Percentiles rank a stretch among this genome's conserved stretches.
Conservation (phyloP, 306 rosid species). For the Glycine soja region DNA sequence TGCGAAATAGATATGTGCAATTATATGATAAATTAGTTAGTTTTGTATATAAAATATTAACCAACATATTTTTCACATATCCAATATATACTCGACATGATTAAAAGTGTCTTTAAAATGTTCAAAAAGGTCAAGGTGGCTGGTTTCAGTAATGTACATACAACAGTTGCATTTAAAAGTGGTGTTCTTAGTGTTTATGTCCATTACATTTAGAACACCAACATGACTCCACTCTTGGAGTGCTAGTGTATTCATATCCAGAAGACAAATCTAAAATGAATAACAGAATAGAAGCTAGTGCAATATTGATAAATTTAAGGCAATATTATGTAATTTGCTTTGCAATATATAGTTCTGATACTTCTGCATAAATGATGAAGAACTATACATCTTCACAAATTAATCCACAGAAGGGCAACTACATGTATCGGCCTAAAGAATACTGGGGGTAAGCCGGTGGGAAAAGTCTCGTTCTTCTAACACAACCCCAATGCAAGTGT, state of each 20-base stretch:
- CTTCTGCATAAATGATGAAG: constrained; percentile 28
- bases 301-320: not conserved
- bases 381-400: constrained; percentile 14
- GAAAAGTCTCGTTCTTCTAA: constrained; percentile 20
- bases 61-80: not conserved
- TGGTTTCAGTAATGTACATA: not conserved
- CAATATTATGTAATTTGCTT: constrained; percentile 22
- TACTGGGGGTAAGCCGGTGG: not conserved
- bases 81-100: not conserved
- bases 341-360: constrained; percentile 4
- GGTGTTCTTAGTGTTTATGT: not conserved
- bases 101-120: constrained; percentile 18
- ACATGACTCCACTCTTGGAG: not conserved
- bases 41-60: not conserved
- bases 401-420: not conserved
- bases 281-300: not conserved
- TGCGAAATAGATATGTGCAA: not conserved
- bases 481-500: constrained; percentile 14
- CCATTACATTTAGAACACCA: constrained; percentile 21
- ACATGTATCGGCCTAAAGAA: constrained; percentile 30
- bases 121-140: constrained; percentile 5
- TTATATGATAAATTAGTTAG: constrained; percentile 11
- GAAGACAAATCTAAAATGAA: constrained; percentile 25
- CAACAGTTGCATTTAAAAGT: constrained; percentile 6
- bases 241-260: constrained; percentile 25